Conservation (phyloP, 257 asterid species). For the Forsythia viridissima region DNA sequence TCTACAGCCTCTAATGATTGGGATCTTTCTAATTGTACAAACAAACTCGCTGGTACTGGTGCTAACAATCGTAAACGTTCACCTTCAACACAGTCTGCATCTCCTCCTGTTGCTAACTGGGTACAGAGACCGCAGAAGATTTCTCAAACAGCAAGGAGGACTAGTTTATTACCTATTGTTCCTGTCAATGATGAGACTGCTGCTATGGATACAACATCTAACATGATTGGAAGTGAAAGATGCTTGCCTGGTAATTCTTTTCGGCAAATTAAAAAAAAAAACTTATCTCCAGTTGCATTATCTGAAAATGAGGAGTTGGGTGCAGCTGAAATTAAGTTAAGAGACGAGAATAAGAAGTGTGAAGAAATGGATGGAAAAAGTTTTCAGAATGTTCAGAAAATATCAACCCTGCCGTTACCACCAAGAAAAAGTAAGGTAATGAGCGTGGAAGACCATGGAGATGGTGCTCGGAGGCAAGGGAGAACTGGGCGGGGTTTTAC, state of each 20-base stretch:
- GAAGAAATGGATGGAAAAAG: slow-evolving; percentile 64
- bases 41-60: slow-evolving; percentile 62
- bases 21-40: slow-evolving; percentile 80
- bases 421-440: slow-evolving; percentile 71
- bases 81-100: slow-evolving; percentile 69
- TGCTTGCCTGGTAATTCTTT: slow-evolving; percentile 63
- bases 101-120: slow-evolving; percentile 89
- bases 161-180: slow-evolving; percentile 65
- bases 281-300: slow-evolving; percentile 62
- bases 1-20: slow-evolving; percentile 66
- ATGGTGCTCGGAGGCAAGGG: slow-evolving; percentile 83
- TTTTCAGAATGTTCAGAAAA: slow-evolving; percentile 70
- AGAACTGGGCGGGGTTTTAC: slow-evolving; percentile 71
- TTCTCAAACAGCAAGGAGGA: slow-evolving; percentile 82
- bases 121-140: slow-evolving; percentile 84
- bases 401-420: slow-evolving; percentile 74
- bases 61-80: slow-evolving; percentile 71
- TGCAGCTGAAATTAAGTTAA: slow-evolving; percentile 64
- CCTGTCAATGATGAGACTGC: slow-evolving; percentile 61
- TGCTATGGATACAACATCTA: slow-evolving; percentile 45
- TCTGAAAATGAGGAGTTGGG: slow-evolving; percentile 93
- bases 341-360: slow-evolving; percentile 60
- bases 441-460: slow-evolving; percentile 55
- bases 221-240: slow-evolving; percentile 53
- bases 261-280: slow-evolving; percentile 63